Evolutionary conservation across 345 rosid genomes (phyloP).

Genomic region (Melaleuca quinquenervia): DNA sequence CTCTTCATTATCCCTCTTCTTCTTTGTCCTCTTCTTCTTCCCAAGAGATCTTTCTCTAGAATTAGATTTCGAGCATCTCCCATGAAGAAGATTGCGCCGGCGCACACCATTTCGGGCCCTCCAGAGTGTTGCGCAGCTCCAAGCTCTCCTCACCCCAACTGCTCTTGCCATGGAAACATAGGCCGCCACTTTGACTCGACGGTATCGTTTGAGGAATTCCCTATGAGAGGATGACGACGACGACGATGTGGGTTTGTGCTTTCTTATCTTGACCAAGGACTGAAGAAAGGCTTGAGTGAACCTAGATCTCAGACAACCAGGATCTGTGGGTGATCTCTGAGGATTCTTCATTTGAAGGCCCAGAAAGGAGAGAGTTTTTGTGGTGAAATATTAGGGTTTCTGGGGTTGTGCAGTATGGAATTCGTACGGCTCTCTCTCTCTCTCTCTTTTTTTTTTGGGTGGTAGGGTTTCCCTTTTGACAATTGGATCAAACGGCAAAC

Average conservation of each 20-base stretch:
- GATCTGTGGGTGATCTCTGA: slow-evolving; percentile 2
- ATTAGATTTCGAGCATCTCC: neutral
- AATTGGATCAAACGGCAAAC: neutral
- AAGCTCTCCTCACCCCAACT: slow-evolving; percentile 32
- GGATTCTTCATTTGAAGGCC: slow-evolving; percentile 1
- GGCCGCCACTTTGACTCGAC: slow-evolving; percentile 36
- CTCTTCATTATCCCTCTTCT: neutral
- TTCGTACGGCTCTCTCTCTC: neutral
- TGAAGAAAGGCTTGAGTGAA: slow-evolving; percentile 29
- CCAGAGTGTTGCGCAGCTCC: slow-evolving; percentile 37
- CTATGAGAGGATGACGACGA: neutral
- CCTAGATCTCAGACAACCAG: slow-evolving; percentile 5
- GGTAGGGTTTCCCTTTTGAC: neutral
- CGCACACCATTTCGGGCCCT: slow-evolving; percentile 7
- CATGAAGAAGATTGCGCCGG: neutral
- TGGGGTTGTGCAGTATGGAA: neutral
- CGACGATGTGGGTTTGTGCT: neutral
- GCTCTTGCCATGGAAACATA: slow-evolving; percentile 42
- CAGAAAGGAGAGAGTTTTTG: slow-evolving; percentile 1
- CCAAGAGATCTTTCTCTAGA: neutral
- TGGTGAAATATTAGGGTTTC: neutral
- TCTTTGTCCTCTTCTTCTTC: neutral
- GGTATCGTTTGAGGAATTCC: slow-evolving; percentile 9
- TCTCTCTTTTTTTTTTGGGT: too few relatives aligned
- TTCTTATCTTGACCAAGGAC: slow-evolving; percentile 23